phyloP scores from a whole-genome alignment of 2,329 filamentous ascomycete genomes.

The Pseudofabraea citricarpa region DNA sequence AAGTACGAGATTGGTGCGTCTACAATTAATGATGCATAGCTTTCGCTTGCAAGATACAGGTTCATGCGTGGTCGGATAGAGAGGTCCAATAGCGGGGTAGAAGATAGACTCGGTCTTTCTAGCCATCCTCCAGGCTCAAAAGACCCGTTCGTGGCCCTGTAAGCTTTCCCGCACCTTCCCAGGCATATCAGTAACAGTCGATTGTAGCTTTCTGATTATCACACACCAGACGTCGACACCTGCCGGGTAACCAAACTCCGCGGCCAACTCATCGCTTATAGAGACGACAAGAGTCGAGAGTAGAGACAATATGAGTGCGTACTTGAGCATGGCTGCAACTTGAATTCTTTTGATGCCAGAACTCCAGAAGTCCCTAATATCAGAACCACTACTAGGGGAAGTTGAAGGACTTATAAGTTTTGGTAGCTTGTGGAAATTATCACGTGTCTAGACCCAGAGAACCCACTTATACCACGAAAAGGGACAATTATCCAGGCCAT shows the following conservation, averaged over 20 bases:
- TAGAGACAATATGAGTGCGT: background rate
- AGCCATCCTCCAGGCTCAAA: slow-evolving; percentile 43
- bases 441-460: too few relatives aligned
- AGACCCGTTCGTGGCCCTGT: slow-evolving; percentile 35
- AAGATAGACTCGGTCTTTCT: slow-evolving; percentile 29
- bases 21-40: slow-evolving; percentile 33
- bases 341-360: too few relatives aligned
- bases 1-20: slow-evolving; percentile 33
- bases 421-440: too few relatives aligned
- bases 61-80: slow-evolving; percentile 37
- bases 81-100: slow-evolving; percentile 33
- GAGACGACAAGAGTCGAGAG: background rate
- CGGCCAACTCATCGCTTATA: slow-evolving; percentile 13
- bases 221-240: slow-evolving; percentile 39
- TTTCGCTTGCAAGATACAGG: slow-evolving; percentile 38
- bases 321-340: background rate
- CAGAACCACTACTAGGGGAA: too few relatives aligned
- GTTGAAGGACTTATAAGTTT: too few relatives aligned
- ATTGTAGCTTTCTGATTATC: too few relatives aligned
- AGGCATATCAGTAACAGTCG: too few relatives aligned
- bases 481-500: too few relatives aligned
- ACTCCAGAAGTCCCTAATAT: too few relatives aligned
- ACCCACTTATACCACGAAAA: too few relatives aligned
- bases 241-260: slow-evolving; percentile 31
- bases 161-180: slow-evolving; percentile 37